Evolutionary conservation across 176 grass and related monocot genomes (phyloP).

Genomic region (Calamus simplicifolius): DNA sequence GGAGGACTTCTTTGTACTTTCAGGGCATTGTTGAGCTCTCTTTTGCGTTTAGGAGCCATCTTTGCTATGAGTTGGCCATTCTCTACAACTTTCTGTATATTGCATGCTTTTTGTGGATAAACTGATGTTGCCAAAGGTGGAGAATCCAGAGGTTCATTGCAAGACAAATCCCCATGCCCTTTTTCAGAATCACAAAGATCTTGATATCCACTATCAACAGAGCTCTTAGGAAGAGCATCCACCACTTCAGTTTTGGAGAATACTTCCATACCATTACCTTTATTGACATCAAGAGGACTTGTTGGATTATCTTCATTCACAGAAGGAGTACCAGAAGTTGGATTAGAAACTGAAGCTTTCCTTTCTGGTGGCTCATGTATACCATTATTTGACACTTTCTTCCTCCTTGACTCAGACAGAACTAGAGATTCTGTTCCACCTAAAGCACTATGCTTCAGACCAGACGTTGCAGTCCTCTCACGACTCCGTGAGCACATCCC

Average conservation of each 20-base stretch:
- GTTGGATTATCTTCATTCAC: conserved; percentile 11
- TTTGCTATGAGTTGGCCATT: conserved; percentile 14
- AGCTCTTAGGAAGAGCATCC: background rate
- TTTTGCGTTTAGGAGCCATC: conserved; percentile 24
- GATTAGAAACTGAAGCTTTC: conserved; percentile 26
- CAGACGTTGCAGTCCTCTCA: conserved; percentile 1
- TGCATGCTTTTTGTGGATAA: conserved; percentile 14
- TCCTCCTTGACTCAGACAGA: conserved; percentile 30
- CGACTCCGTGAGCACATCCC: conserved; percentile 18
- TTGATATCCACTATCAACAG: background rate
- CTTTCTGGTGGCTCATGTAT: conserved; percentile 22
- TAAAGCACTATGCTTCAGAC: conserved; percentile 11
- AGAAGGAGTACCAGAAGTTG: conserved; percentile 17
- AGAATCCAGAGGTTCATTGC: too few species aligned
- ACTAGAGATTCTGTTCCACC: conserved; percentile 17
- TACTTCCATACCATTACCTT: background rate
- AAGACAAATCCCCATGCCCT: background rate
- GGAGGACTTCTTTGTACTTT: conserved; percentile 32
- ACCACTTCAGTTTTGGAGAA: conserved; percentile 1
- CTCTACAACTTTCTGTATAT: conserved; percentile 31
- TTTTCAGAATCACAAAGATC: conserved; percentile 2
- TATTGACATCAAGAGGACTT: background rate
- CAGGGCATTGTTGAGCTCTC: conserved; percentile 29
- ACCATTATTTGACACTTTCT: conserved; percentile 25
- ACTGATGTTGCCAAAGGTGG: too few species aligned